These are phyloP conservation scores for Alternaria ventricosa DNA, from an alignment of 2,329 filamentous ascomycete species.

Conservation along the genomic window DNA sequence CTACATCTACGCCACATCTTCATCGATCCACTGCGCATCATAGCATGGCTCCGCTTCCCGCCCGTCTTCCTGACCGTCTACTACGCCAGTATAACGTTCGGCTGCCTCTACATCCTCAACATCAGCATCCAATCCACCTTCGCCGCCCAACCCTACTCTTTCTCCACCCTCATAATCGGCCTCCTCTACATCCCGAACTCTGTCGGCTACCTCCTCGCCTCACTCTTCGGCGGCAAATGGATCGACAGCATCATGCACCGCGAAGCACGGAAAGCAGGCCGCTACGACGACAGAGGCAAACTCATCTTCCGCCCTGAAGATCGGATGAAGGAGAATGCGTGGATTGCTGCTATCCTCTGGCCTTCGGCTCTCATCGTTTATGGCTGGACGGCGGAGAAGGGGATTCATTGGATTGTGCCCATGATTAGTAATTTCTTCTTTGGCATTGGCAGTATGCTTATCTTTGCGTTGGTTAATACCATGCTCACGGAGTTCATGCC, in stretches of 20 bases:
- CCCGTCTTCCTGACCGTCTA: slow-evolving; percentile 49
- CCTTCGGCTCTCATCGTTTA: slow-evolving; percentile 48
- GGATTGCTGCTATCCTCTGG: slow-evolving; percentile 46
- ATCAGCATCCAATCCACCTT: slow-evolving; percentile 49
- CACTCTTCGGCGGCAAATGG: slow-evolving; percentile 49
- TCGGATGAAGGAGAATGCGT: slow-evolving; percentile 51
- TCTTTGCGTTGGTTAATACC: slow-evolving; percentile 47
- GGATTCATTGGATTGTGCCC: slow-evolving; percentile 43
- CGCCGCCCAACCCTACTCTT: slow-evolving; percentile 41
- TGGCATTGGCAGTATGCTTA: slow-evolving; percentile 49
- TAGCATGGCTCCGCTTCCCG: slow-evolving; percentile 48
- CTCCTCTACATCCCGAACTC: slow-evolving; percentile 49
- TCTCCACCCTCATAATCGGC: slow-evolving; percentile 46
- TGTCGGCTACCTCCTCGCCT: slow-evolving; percentile 45
- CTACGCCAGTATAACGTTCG: slow-evolving; percentile 51
- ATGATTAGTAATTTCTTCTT: slow-evolving; percentile 52
- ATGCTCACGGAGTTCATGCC: slow-evolving; percentile 53
- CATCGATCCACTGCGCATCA: slow-evolving; percentile 48
- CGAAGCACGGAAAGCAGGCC: slow-evolving; percentile 46
- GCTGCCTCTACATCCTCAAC: slow-evolving; percentile 49
- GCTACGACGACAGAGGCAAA: slow-evolving; percentile 45
- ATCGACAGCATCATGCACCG: slow-evolving; percentile 51
- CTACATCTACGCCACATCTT: slow-evolving; percentile 44
- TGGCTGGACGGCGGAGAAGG: slow-evolving; percentile 45
- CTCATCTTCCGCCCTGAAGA: slow-evolving; percentile 47